Conservation (phyloP, 208 protist species). For the Crithidia sp. region DNA sequence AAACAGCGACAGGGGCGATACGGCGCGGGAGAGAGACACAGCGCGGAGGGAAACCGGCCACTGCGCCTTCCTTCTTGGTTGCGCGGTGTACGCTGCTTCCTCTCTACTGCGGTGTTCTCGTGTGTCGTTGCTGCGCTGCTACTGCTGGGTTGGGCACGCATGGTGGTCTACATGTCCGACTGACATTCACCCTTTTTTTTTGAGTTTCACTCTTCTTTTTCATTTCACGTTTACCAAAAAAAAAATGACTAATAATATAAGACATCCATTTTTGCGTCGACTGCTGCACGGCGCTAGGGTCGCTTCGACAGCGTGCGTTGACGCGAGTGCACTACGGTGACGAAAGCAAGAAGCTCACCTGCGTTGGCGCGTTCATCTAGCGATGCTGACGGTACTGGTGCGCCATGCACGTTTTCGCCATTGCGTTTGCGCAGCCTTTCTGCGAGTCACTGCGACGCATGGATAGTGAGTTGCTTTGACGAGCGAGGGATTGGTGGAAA, state of each 20-base stretch:
- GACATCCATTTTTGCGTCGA: background rate
- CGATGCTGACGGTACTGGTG: too few species aligned
- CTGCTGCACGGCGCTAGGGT: too few species aligned
- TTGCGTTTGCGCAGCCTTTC: too few species aligned
- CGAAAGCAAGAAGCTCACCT: too few species aligned
- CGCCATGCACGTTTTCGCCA: too few species aligned
- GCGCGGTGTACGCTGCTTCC: background rate
- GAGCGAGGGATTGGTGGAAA: too few species aligned
- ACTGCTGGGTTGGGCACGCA: background rate
- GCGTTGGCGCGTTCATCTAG: too few species aligned
- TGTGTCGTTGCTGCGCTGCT: background rate
- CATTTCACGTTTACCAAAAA: conserved; percentile 18
- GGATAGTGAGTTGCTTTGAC: too few species aligned
- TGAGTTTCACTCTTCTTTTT: conserved; percentile 13
- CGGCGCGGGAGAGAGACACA: background rate
- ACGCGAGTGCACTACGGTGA: too few species aligned
- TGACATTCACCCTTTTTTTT: conserved; percentile 4
- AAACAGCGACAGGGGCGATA: background rate
- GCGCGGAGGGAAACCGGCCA: background rate
- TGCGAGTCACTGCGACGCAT: too few species aligned
- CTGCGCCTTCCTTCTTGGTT: background rate
- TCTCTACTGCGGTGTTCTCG: background rate
- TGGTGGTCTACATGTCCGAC: conserved; percentile 20
- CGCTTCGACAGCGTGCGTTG: too few species aligned
- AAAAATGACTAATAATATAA: background rate